Base-by-base conservation (phyloP, 2,329 filamentous ascomycete genomes). In the Aspergillus sp. region DNA sequence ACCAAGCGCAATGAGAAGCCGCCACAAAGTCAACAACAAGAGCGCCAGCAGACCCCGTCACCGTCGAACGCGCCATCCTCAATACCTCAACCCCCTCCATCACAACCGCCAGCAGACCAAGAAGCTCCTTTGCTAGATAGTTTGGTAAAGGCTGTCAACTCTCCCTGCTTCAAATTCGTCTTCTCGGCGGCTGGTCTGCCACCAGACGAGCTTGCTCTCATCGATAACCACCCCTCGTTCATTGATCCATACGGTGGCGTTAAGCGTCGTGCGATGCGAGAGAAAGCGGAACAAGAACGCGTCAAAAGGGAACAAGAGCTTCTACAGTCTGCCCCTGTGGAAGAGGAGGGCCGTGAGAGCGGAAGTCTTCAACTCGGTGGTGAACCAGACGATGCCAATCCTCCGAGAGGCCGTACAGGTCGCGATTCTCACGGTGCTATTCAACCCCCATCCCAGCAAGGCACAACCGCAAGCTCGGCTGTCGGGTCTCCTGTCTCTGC, bases 301-400 rank as follows among this genome's bases (percentile, higher is more conserved):
- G 73, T 77, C 22, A 80, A 80, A 56, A 73, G 78, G 17, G 83
- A 88, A 66, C 82, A 85, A 62, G 75, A 79, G 47, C 73, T 82
- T 22, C 67, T 83, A 18, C 79, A 81, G 61, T 77, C 80, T 22
- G 74, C 77, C 15, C 74, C 75, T 4, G 80, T 82, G 44, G 80
- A 82, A 26, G 92, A 96, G 62, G 91, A 90, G 56, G 88, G 89
- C 56, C 85, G 86, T 1, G 92, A 95, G 73, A 89, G 89, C 64
- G 90, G 90, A 13, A 98, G 93, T 71, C 81, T 95, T 57, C 93
- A 96, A 57, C 82, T 98, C 17, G 93, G 93, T 56, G 93, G 93
- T 43, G 93, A 98, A 71, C 93, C 93, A 0, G 93, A 98, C 71
- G 91, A 96, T 64, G 82, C 84, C 60, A 88, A 91, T 20, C 75